Conservation (phyloP, 2,329 filamentous ascomycete species). For the Dothideomycetes sp. region DNA sequence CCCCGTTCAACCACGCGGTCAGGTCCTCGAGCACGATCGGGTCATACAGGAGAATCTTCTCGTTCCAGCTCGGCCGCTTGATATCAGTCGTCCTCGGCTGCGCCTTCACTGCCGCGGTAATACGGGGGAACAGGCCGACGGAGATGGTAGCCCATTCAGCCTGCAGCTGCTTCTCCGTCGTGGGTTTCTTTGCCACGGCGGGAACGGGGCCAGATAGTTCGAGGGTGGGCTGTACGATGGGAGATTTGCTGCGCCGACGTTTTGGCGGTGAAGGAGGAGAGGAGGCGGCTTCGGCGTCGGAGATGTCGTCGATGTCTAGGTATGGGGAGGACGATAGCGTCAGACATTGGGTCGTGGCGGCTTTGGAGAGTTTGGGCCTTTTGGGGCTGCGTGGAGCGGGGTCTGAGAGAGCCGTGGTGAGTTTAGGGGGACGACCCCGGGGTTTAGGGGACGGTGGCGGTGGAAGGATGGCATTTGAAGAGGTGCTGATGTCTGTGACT, state of each 20-base stretch:
- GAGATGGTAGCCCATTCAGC: constrained; percentile 22
- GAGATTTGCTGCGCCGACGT: constrained; percentile 5
- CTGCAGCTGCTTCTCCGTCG: constrained; percentile 1
- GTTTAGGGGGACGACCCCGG: constrained; percentile 11
- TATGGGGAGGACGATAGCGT: constrained; percentile 6
- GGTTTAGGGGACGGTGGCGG: constrained; percentile 8
- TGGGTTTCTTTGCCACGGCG: background rate
- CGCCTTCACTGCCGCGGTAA: constrained; percentile 37
- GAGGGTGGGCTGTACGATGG: background rate
- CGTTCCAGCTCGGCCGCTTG: constrained; percentile 58
- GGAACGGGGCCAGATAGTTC: background rate
- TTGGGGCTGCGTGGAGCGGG: background rate
- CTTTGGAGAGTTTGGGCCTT: background rate
- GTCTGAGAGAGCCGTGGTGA: background rate
- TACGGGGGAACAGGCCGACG: constrained; percentile 31
- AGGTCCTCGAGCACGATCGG: constrained; percentile 83
- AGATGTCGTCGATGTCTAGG: constrained; percentile 18
- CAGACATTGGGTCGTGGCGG: background rate
- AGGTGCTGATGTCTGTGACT: background rate
- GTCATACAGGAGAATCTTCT: constrained; percentile 90
- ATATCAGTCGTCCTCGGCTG: constrained; percentile 30
- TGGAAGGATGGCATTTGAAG: background rate
- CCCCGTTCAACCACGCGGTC: constrained; percentile 62
- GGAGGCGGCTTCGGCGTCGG: constrained; percentile 18
- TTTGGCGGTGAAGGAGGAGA: constrained; percentile 21